phyloP scores from a whole-genome alignment of 2,329 filamentous ascomycete genomes.

The Pezicula carpinea region DNA sequence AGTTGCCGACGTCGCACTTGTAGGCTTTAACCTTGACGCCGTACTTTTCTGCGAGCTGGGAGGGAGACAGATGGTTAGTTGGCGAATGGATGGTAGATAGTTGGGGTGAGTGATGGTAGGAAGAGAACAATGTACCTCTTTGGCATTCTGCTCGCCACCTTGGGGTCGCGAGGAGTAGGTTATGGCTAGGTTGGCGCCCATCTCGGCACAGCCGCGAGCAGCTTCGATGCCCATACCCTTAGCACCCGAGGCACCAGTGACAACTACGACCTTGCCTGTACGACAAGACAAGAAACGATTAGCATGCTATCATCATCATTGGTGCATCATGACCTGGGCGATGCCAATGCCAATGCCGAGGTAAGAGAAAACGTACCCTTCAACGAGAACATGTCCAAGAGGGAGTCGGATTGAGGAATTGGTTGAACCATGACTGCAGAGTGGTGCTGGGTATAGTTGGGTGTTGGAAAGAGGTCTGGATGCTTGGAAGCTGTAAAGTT shows the following conservation, averaged over 20 bases:
- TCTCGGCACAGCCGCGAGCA: conserved; percentile 59
- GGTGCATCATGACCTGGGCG: background rate
- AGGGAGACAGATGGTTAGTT: background rate
- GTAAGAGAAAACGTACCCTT: conserved; percentile 32
- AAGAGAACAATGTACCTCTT: conserved; percentile 34
- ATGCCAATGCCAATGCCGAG: too few relatives aligned
- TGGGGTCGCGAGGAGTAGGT: conserved; percentile 60
- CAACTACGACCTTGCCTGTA: conserved; percentile 53
- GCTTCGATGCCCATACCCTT: conserved; percentile 65
- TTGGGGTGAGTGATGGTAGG: background rate
- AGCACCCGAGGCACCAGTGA: conserved; percentile 60
- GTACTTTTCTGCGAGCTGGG: conserved; percentile 46
- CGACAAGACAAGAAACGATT: too few relatives aligned
- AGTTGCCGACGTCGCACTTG: conserved; percentile 57
- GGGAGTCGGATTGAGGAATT: conserved; percentile 51
- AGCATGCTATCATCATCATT: background rate
- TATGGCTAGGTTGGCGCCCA: conserved; percentile 59
- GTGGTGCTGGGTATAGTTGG: background rate
- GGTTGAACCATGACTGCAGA: conserved; percentile 9
- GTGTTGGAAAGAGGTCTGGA: background rate
- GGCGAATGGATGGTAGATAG: background rate
- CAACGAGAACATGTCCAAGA: conserved; percentile 58
- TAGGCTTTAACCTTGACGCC: conserved; percentile 64
- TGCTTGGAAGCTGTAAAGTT: conserved; percentile 23
- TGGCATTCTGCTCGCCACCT: conserved; percentile 62